These are phyloP conservation scores for Tulasnella sp. DNA, from an alignment of 768 basidiomycete species.

Conservation along the genomic window DNA sequence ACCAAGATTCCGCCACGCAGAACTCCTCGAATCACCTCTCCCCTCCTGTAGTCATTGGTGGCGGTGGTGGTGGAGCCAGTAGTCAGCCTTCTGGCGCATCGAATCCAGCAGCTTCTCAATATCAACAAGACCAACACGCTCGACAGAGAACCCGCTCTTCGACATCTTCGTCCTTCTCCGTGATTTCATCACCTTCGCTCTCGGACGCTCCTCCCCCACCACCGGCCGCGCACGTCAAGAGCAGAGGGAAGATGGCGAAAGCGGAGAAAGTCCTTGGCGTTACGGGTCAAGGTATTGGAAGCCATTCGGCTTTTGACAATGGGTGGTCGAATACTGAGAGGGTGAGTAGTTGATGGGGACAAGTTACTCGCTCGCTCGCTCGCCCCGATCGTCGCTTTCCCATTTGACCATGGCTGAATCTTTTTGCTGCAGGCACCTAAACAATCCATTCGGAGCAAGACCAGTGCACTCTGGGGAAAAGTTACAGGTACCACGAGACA, in stretches of 20 bases:
- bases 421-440: neutral
- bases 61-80: too few relatives aligned
- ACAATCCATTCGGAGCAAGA: conserved; percentile 54
- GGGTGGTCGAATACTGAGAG: neutral
- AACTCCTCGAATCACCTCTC: neutral
- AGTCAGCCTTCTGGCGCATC: neutral
- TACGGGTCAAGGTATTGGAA: conserved; percentile 4
- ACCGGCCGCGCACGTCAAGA: neutral
- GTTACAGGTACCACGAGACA: conserved; percentile 59
- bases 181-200: conserved; percentile 7
- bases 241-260: neutral
- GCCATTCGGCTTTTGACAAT: neutral
- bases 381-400: neutral
- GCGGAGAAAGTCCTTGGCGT: conserved; percentile 19
- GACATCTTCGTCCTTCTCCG: conserved; percentile 22
- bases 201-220: neutral
- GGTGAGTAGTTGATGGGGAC: neutral
- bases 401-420: conserved; percentile 32
- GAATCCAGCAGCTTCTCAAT: neutral
- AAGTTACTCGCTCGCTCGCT: neutral
- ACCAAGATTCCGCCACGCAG: conserved; percentile 14
- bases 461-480: conserved; percentile 72
- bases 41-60: neutral
- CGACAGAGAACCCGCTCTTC: conserved; percentile 17
- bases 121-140: neutral